phyloP scores from a whole-genome alignment of 768 basidiomycete genomes.

The Suillus spraguei region DNA sequence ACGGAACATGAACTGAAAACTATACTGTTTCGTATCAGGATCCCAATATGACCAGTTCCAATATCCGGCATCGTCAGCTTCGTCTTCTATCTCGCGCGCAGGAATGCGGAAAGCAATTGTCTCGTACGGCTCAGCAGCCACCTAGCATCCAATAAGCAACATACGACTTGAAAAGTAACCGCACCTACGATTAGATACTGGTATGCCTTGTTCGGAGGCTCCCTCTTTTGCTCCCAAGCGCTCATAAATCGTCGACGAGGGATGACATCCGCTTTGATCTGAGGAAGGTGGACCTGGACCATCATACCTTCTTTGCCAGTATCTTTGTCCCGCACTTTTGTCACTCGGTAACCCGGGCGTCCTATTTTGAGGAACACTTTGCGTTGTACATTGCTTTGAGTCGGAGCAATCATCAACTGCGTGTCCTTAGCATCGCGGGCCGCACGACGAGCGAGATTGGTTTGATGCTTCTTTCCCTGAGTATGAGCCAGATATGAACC shows the following conservation, averaged over 20 bases:
- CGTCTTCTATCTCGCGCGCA: conserved; percentile 95
- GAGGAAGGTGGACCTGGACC: conserved; percentile 95
- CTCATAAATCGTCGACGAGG: conserved; percentile 96
- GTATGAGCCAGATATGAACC: conserved; percentile 99
- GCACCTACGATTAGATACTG: conserved; percentile 95
- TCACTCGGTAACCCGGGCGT: conserved; percentile 92
- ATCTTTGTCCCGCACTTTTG: conserved; percentile 92
- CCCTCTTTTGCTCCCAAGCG: conserved; percentile 96
- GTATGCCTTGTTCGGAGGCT: conserved; percentile 94
- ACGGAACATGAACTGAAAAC: conserved; percentile 97
- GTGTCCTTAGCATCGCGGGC: conserved; percentile 98
- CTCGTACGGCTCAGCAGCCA: conserved; percentile 99
- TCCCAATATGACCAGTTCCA: conserved; percentile 99
- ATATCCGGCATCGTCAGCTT: conserved; percentile 84
- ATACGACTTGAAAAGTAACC: conserved; percentile 4
- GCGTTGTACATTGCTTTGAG: conserved; percentile 80
- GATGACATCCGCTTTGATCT: conserved; percentile 84
- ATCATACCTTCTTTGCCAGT: conserved; percentile 98
- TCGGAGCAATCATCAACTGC: conserved; percentile 85
- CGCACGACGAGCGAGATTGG: conserved; percentile 94
- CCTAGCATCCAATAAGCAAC: conserved; percentile 54
- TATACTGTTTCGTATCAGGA: conserved; percentile 98
- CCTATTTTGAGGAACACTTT: conserved; percentile 99
- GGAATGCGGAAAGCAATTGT: conserved; percentile 99
- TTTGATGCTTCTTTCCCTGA: conserved; percentile 99